These are phyloP conservation scores for Biscogniauxia sp. DNA, from an alignment of 2,329 filamentous ascomycete species.

Conservation along the genomic window DNA sequence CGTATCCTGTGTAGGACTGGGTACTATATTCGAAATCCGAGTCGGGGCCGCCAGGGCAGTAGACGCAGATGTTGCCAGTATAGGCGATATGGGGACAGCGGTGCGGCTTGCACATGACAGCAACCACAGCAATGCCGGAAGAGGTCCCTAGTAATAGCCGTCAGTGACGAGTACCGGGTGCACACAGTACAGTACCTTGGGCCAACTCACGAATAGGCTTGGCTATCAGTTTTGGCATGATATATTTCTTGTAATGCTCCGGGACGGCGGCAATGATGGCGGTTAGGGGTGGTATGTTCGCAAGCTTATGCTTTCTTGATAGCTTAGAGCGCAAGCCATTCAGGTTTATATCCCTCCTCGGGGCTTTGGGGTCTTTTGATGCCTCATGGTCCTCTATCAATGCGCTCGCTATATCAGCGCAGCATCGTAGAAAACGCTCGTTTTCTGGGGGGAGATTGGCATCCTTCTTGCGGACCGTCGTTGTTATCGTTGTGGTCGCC, in stretches of 20 bases:
- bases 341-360: conserved; percentile 85
- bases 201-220: conserved; percentile 74
- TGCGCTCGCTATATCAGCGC: conserved; percentile 90
- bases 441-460: conserved; percentile 84
- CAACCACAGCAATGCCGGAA: conserved; percentile 95
- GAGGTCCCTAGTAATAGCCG: conserved; percentile 55
- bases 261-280: conserved; percentile 97
- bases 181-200: neutral
- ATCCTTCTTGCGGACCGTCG: conserved; percentile 64
- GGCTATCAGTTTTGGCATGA: conserved; percentile 90
- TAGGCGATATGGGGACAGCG: conserved; percentile 97
- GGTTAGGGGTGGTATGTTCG: conserved; percentile 84
- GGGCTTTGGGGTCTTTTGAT: conserved; percentile 67
- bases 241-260: conserved; percentile 99
- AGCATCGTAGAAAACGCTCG: conserved; percentile 90
- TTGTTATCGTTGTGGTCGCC: conserved; percentile 64
- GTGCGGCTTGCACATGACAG: conserved; percentile 99
- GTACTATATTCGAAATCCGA: conserved; percentile 99
- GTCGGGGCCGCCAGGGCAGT: conserved; percentile 95
- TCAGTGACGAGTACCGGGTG: conserved; percentile 3
- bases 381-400: conserved; percentile 93
- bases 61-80: conserved; percentile 98
- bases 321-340: conserved; percentile 84
- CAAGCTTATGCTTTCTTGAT: conserved; percentile 88
- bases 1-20: conserved; percentile 97